These are phyloP conservation scores for Pyracantha coccinea DNA, from an alignment of 331 rosid species.

Conservation along the genomic window DNA sequence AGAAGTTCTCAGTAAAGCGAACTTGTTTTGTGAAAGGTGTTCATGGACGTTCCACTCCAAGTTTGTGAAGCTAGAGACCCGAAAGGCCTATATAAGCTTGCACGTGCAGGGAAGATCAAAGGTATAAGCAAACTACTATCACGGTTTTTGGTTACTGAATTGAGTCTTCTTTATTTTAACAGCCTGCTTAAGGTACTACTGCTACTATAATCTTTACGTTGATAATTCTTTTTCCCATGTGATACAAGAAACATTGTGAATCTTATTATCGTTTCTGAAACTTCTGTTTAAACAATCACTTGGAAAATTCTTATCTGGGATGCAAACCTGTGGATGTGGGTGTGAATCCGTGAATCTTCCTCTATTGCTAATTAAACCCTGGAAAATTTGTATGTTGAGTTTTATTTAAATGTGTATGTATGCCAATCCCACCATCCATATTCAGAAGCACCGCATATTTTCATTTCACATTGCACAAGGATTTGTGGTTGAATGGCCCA, in stretches of 20 bases:
- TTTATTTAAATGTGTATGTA: not conserved
- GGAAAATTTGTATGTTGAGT: not conserved
- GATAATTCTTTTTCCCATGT: not conserved
- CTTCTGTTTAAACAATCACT: not conserved
- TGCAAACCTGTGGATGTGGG: not conserved
- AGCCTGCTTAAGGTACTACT: not conserved
- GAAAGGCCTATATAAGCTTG: conserved; percentile 47
- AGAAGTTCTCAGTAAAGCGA: not conserved
- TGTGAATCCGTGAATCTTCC: not conserved
- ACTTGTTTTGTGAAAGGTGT: conserved; percentile 28
- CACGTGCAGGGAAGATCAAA: conserved; percentile 47
- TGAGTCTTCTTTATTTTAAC: not conserved
- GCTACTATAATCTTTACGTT: not conserved
- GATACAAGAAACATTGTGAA: not conserved
- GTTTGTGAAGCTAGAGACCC: conserved; percentile 50
- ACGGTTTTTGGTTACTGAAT: not conserved
- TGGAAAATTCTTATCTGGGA: not conserved
- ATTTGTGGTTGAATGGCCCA: not conserved
- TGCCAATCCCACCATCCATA: not conserved
- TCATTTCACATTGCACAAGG: not conserved
- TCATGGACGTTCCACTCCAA: conserved; percentile 43
- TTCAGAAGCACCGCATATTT: not conserved
- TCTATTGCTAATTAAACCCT: not conserved
- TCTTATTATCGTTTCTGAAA: not conserved
- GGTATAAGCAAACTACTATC: conserved; percentile 14